Percentiles rank a stretch among this genome's conserved stretches.
These are phyloP conservation scores for Xanthoconium purpureum DNA, from an alignment of 768 basidiomycete species.

Conservation along the genomic window DNA sequence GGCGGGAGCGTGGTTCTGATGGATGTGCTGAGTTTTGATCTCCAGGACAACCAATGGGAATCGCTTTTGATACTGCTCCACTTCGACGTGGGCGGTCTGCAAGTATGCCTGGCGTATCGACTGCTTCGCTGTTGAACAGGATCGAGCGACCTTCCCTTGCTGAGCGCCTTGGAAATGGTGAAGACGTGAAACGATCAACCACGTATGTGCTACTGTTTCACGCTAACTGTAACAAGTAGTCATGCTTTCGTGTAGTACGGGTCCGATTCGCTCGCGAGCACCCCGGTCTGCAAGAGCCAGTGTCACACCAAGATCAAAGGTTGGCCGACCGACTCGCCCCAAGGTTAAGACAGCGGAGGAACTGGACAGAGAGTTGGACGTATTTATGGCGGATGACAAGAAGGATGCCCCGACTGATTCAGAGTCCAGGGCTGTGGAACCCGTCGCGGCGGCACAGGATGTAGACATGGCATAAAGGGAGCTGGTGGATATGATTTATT, in stretches of 20 bases:
- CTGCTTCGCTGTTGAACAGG: constrained; percentile 67
- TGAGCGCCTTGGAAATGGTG: constrained; percentile 57
- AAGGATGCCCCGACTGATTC: constrained; percentile 22
- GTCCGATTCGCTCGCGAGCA: constrained; percentile 45
- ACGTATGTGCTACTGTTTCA: constrained; percentile 11
- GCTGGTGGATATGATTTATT: constrained; percentile 8
- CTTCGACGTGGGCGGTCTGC: constrained; percentile 46
- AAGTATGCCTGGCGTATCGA: constrained; percentile 40
- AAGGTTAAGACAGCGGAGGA: constrained; percentile 78
- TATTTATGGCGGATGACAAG: constrained; percentile 68
- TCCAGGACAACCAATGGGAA: constrained; percentile 77
- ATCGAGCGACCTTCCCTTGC: constrained; percentile 72
- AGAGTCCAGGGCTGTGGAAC: constrained; percentile 13
- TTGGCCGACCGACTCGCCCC: constrained; percentile 34
- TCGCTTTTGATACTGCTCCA: constrained; percentile 54
- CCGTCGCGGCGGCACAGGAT: constrained; percentile 35
- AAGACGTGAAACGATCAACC: constrained; percentile 19
- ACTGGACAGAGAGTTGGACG: constrained; percentile 84
- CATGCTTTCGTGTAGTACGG: constrained; percentile 21
- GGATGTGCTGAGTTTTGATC: background rate
- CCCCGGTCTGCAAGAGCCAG: constrained; percentile 18
- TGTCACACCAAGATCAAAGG: constrained; percentile 21
- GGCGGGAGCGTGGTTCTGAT: background rate
- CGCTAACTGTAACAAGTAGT: background rate
- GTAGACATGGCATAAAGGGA: constrained; percentile 50